Conservation (phyloP, 805 yeast genomes). For the Kodamaea lidongshanica region DNA sequence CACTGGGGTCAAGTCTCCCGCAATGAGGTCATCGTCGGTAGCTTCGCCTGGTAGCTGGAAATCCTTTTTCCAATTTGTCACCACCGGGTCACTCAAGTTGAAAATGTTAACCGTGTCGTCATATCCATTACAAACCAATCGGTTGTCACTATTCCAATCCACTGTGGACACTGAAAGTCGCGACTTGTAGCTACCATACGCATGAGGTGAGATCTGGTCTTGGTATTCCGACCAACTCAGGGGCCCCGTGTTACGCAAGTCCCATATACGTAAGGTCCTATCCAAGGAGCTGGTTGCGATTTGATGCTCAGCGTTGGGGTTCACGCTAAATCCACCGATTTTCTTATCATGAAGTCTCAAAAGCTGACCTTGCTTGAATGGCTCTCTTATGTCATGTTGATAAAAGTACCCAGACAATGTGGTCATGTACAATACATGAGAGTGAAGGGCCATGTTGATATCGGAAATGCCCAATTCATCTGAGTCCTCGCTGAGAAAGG, state of each 20-base stretch:
- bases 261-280: conserved; percentile 82
- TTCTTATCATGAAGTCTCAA: conserved; percentile 78
- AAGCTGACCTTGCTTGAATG: conserved; percentile 28
- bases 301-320: conserved; percentile 59
- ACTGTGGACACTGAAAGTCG: conserved; percentile 78
- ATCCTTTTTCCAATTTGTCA: conserved; percentile 21
- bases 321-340: conserved; percentile 81
- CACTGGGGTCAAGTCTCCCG: conserved; percentile 49
- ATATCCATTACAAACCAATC: conserved; percentile 87
- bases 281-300: conserved; percentile 88
- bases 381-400: conserved; percentile 58
- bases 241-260: conserved; percentile 47
- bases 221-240: conserved; percentile 54
- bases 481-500: conserved; percentile 43
- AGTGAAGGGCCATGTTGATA: conserved; percentile 38
- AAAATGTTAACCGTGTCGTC: conserved; percentile 79
- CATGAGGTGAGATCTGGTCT: conserved; percentile 42
- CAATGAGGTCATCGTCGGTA: conserved; percentile 16
- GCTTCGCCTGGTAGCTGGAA: conserved; percentile 12
- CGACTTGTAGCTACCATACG: conserved; percentile 59
- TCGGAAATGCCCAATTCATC: conserved; percentile 64
- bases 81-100: conserved; percentile 29
- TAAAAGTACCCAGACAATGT: conserved; percentile 79
- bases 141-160: conserved; percentile 67
- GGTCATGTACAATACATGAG: conserved; percentile 55